Percentiles rank a stretch among this genome's conserved stretches.
phyloP scores from a whole-genome alignment of 2,329 filamentous ascomycete species.

The Hymenoscyphus linearis region DNA sequence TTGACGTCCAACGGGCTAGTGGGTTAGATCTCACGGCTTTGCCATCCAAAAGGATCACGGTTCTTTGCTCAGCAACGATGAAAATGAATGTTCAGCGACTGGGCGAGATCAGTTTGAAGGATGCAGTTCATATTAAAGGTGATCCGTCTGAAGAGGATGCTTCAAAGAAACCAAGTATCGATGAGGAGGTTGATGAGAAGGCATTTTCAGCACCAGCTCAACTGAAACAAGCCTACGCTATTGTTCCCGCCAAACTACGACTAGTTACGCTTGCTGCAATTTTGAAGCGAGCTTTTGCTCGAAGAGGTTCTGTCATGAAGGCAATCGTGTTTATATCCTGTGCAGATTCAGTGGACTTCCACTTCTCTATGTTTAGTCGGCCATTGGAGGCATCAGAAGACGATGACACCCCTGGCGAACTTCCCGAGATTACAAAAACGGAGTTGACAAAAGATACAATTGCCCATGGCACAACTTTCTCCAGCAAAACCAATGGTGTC shows the following conservation, averaged over 20 bases:
- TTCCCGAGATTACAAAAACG: constrained; percentile 25
- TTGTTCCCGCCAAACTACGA: constrained; percentile 84
- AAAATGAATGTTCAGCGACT: constrained; percentile 95
- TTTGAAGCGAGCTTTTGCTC: constrained; percentile 80
- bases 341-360: constrained; percentile 94
- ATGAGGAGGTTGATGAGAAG: constrained; percentile 40
- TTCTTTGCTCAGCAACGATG: constrained; percentile 95
- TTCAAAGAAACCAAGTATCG: constrained; percentile 44
- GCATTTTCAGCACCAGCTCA: constrained; percentile 82
- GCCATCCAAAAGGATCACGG: constrained; percentile 71
- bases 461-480: constrained; percentile 65
- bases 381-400: constrained; percentile 26
- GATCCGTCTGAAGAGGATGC: constrained; percentile 46
- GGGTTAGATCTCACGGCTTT: constrained; percentile 54
- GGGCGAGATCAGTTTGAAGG: constrained; percentile 90
- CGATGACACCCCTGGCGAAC: constrained; percentile 32
- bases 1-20: constrained; percentile 55
- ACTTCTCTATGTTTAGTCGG: constrained; percentile 72
- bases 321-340: constrained; percentile 96
- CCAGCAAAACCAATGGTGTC: constrained; percentile 71
- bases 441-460: constrained; percentile 53
- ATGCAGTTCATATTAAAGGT: constrained; percentile 81
- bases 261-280: constrained; percentile 82
- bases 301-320: constrained; percentile 91
- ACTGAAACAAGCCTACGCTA: constrained; percentile 83